A percentile compares a stretch with the other conserved stretches of the same genome.
Evolutionary conservation across 768 basidiomycete species (phyloP).

Genomic region (Nidula microcarpa): DNA sequence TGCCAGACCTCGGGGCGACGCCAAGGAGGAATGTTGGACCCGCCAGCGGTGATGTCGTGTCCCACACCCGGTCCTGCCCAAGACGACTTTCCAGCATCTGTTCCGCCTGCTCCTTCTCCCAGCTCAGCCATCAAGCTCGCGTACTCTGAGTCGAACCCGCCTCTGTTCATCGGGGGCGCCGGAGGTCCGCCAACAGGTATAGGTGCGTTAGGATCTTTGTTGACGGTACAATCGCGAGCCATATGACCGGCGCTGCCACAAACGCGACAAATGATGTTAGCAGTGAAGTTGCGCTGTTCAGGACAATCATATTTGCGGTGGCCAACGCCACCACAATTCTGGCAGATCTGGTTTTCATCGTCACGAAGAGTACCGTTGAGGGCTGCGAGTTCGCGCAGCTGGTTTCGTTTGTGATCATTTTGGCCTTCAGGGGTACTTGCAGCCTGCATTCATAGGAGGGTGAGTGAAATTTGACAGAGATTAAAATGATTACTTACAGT

Average conservation of each 20-base stretch:
- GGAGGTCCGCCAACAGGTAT: conserved; percentile 38
- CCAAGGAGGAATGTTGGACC: conserved; percentile 86
- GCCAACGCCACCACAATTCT: conserved; percentile 91
- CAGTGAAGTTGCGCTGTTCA: conserved; percentile 96
- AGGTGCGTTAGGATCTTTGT: conserved; percentile 81
- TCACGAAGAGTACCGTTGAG: conserved; percentile 98
- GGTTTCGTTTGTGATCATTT: conserved; percentile 99
- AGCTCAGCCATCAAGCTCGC: conserved; percentile 97
- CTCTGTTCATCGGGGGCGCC: conserved; percentile 53
- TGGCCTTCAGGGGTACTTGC: conserved; percentile 99
- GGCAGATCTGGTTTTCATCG: conserved; percentile 99
- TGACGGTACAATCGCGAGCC: conserved; percentile 96
- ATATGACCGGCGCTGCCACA: conserved; percentile 99
- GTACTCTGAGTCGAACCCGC: conserved; percentile 96
- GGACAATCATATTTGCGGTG: conserved; percentile 99
- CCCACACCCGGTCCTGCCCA: conserved; percentile 49
- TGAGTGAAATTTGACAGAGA: not conserved
- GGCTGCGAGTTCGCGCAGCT: conserved; percentile 95
- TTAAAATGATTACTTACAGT: conserved; percentile 59
- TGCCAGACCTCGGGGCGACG: conserved; percentile 89
- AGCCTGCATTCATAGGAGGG: conserved; percentile 49
- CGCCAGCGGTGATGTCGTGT: conserved; percentile 70
- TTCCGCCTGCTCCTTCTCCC: conserved; percentile 68
- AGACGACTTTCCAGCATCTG: conserved; percentile 49
- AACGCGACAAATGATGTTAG: conserved; percentile 98